Evolutionary conservation across 345 rosid species (phyloP).

Genomic region (Hibiscus tridactylites): DNA sequence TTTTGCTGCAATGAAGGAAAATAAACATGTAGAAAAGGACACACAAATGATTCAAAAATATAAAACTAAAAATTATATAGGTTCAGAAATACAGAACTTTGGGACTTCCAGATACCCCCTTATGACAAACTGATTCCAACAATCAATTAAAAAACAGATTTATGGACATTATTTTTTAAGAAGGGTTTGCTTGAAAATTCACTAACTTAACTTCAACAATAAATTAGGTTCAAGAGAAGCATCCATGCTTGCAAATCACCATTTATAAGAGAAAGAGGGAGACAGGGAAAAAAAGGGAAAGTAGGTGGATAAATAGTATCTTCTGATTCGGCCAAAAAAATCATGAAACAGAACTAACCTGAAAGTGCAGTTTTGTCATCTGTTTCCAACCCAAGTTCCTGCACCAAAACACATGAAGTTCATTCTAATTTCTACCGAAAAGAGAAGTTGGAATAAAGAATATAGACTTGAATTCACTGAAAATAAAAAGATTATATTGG

Average conservation of each 20-base stretch:
- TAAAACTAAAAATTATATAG: too few relatives aligned
- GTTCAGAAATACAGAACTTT: background rate
- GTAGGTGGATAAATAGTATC: background rate
- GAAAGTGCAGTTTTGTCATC: slow-evolving; percentile 99
- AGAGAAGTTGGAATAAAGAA: background rate
- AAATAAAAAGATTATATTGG: background rate
- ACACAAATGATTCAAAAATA: too few relatives aligned
- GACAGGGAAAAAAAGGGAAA: background rate
- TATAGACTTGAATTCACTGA: background rate
- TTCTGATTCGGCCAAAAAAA: slow-evolving; percentile 2
- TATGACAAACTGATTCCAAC: background rate
- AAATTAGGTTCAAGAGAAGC: background rate
- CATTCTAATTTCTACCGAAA: slow-evolving; percentile 6
- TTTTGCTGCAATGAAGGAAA: slow-evolving; percentile 54
- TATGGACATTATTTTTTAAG: background rate
- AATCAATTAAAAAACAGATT: background rate
- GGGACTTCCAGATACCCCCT: background rate
- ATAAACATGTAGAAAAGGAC: background rate
- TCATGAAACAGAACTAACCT: slow-evolving; percentile 38
- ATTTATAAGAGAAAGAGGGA: background rate
- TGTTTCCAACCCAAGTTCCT: slow-evolving; percentile 99
- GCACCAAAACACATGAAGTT: slow-evolving; percentile 20
- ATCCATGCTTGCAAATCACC: background rate
- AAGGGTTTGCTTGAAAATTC: background rate
- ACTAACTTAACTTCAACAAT: background rate